These are phyloP conservation scores for Begonia loranthoides DNA, from an alignment of 306 rosid species.

Conservation along the genomic window DNA sequence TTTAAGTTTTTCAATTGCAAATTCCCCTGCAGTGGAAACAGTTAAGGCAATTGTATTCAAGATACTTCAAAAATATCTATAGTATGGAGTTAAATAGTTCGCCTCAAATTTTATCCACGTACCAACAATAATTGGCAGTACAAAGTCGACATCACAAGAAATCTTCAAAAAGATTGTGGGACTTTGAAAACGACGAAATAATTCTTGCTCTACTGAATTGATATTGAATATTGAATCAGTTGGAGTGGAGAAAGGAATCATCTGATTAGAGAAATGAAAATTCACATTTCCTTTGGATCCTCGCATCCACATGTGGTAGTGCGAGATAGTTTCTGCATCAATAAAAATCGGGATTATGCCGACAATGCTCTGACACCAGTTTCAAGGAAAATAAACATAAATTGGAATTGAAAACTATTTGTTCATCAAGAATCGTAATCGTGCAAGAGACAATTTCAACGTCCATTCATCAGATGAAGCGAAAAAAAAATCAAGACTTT, in stretches of 20 bases:
- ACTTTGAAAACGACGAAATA: conserved; percentile 58
- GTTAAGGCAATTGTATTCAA: conserved; percentile 4
- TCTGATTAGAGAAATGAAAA: conserved; percentile 17
- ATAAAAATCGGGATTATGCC: background rate
- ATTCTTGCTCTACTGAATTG: conserved; percentile 27
- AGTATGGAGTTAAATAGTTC: conserved; percentile 2
- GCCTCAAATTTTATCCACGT: conserved; percentile 7
- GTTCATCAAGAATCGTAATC: background rate
- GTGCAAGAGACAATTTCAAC: background rate
- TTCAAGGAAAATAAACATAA: background rate
- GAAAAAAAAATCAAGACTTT: too few species aligned
- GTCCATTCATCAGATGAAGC: too few species aligned
- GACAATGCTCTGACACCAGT: background rate
- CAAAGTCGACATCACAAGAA: conserved; percentile 80
- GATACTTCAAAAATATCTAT: conserved; percentile 1
- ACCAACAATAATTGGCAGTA: conserved; percentile 95
- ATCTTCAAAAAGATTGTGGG: conserved; percentile 92
- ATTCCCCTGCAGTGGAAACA: conserved; percentile 43
- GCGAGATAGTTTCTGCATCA: conserved; percentile 75
- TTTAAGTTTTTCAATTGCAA: conserved; percentile 69
- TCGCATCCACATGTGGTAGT: conserved; percentile 53
- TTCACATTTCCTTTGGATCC: conserved; percentile 40
- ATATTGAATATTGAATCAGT: conserved; percentile 15
- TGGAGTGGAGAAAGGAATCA: conserved; percentile 25
- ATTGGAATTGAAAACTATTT: background rate